Percentiles rank a stretch among this genome's conserved stretches.
phyloP scores from a whole-genome alignment of 768 basidiomycete species.

The Hypholoma sublateritium region DNA sequence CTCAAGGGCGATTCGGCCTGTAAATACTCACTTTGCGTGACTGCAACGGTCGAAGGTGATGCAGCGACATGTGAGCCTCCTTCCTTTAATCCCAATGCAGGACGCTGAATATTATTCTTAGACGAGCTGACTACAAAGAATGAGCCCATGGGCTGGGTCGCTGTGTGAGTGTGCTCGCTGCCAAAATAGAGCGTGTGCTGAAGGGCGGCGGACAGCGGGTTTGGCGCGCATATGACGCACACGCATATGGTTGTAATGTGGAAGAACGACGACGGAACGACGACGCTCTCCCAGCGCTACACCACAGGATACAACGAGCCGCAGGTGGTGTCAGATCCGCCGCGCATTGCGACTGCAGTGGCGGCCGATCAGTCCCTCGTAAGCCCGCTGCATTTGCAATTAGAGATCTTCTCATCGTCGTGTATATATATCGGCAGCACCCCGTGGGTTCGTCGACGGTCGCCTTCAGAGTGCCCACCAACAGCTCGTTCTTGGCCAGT shows the following conservation, averaged over 20 bases:
- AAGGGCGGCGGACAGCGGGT: slow-evolving; percentile 36
- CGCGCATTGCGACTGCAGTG: slow-evolving; percentile 42
- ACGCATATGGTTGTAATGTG: slow-evolving; percentile 60
- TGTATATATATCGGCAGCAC: slow-evolving; percentile 10
- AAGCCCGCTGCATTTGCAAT: slow-evolving; percentile 11
- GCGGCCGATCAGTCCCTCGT: slow-evolving; percentile 34
- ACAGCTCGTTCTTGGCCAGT: slow-evolving; percentile 30
- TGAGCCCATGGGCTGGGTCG: slow-evolving; percentile 51
- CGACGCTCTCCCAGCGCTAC: slow-evolving; percentile 59
- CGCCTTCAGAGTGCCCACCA: slow-evolving; percentile 42
- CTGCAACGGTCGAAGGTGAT: slow-evolving; percentile 42
- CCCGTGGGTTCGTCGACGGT: slow-evolving; percentile 34
- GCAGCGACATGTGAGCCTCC: slow-evolving; percentile 43
- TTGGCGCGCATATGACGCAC: slow-evolving; percentile 47
- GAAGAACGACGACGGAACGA: slow-evolving; percentile 47
- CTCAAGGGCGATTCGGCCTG: slow-evolving; percentile 47
- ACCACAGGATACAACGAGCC: slow-evolving; percentile 50
- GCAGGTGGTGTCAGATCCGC: slow-evolving; percentile 38
- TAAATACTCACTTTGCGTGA: slow-evolving; percentile 43
- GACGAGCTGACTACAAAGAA: slow-evolving; percentile 44
- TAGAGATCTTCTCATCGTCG: not conserved
- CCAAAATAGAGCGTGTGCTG: not conserved
- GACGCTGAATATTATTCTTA: slow-evolving; percentile 16
- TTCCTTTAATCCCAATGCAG: not conserved
- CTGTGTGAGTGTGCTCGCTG: slow-evolving; percentile 35